Base-by-base conservation (phyloP, 2,329 filamentous ascomycete genomes). In the Nemania abortiva region DNA sequence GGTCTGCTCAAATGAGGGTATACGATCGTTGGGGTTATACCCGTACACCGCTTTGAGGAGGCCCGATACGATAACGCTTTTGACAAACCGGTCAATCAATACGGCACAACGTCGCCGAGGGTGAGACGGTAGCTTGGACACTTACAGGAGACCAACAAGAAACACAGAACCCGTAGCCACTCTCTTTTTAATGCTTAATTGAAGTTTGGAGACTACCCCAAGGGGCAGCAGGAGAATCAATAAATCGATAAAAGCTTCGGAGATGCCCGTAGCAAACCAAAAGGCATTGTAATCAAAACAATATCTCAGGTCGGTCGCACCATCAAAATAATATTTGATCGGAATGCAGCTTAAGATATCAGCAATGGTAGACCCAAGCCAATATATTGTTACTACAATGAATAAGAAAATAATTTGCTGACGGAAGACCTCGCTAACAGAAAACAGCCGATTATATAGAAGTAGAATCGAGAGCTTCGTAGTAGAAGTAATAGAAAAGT, bases 381-480 rank as follows among this genome's bases (percentile, higher is more conserved):
- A 74, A 52, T 71, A 75, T 2, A 52, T 15, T 3, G 70, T 31
- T 7, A 75, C 70, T 6, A 71, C 9, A 2, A 20, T 37, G 31
- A 45, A 56, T 1, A 71, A 37, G 6, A 67, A 37, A 22, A 49
- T 42, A 0, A 75, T 66, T 49, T 73, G 73, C 0, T 49, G 50
- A 20, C 73, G 73, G 50, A 78, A 77, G 2, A 68, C 58, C 3
- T 15, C 15, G 59, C 63, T 70, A n/a, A 70, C 66, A 15, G 66
- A 72, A 57, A 78, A 79, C 20, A 78, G 71, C n/a, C 74, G 72
- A 4, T 72, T 59, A 47, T 59, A 59, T 15, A 59, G n/a, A 45
- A 59, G 39, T 15, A 59, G 53, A 27, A 79, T 76, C 1, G 76
- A 77, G 1, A 77, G 53, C 52, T 79, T 79, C 2, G 77, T 74